Conservation (phyloP, 1,139 yeast genomes). For the Petasospora rhodanensis region DNA sequence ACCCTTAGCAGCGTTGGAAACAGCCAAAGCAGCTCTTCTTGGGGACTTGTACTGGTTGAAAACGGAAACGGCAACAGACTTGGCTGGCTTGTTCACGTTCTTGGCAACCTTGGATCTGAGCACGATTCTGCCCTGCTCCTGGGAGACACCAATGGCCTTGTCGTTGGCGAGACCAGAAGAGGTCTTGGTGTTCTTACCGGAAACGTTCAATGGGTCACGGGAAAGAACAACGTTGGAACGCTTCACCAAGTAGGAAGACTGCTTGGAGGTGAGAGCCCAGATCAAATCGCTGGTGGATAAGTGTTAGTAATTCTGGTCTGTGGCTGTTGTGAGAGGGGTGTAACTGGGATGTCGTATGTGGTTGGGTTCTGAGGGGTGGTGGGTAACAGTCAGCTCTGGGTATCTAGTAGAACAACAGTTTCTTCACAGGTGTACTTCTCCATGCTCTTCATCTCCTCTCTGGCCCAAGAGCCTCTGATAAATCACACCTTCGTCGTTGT, state of each 20-base stretch:
- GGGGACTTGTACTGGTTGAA: conserved; percentile 40
- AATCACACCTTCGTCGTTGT: too few species aligned
- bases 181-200: conserved; percentile 40
- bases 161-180: conserved; percentile 44
- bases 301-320: conserved; percentile 21
- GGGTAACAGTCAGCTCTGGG: too few species aligned
- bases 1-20: conserved; percentile 39
- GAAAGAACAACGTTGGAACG: conserved; percentile 41
- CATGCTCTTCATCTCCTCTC: too few species aligned
- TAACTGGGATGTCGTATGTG: too few species aligned
- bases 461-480: too few species aligned
- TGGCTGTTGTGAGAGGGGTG: too few species aligned
- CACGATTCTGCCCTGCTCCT: conserved; percentile 36
- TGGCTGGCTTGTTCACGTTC: conserved; percentile 40
- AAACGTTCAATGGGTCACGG: conserved; percentile 45
- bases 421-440: too few species aligned
- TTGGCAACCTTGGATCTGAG: conserved; percentile 38
- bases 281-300: conserved; percentile 36
- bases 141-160: conserved; percentile 43
- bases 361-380: too few species aligned
- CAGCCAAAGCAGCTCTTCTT: conserved; percentile 40
- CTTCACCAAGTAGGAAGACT: conserved; percentile 44
- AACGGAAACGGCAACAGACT: conserved; percentile 31
- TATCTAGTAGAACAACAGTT: too few species aligned
- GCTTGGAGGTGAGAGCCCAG: conserved; percentile 45